Base-by-base conservation (phyloP, 306 rosid species). In the Cyclanthera cordifolia region DNA sequence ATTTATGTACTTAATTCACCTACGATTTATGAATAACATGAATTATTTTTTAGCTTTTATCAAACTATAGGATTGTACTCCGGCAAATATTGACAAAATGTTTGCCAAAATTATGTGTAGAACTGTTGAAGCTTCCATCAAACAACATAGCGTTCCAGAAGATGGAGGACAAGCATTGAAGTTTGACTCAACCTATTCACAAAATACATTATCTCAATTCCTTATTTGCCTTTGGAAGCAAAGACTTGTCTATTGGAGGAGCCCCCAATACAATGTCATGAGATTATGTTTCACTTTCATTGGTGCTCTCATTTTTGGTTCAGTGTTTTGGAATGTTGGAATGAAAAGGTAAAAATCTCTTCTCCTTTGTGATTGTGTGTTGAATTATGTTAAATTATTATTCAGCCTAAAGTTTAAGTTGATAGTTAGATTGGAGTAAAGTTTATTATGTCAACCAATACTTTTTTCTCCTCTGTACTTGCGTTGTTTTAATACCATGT, bases 161-260 rank as follows among this genome's bases (percentile, higher is more conserved):
- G 55, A 72, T 6, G 94, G 81, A 53, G 85, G 85, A 55, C 56
- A 79, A 80, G 84, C 88, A 27, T 73, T 91, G 46, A 80, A 74
- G 74, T 91, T 91, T 75, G 73, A 78, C 54, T 53, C 91, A n/a
- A 67, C 56, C 1, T 91, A 70, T 74, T 80, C 97, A 30, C 89
- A 82, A 60, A 71, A 72, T 66, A 32, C 11, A 20, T 5, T 76
- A 8, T 49, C 77, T 69, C 97, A 91, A 52, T 85, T 91, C 47
- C 14, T 2, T 4, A 75, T 45, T 55, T 88, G 95, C 72, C 68
- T 88, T 12, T 83, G 95, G 97, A 91, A 91, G 73, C 97, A 91
- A 82, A 86, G 81, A 71, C 96, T 88, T 72, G 94, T 88, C 16
- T 91, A 91, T 76, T 91, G 95, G 95, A 91, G 97, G 79, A 91